A percentile compares a stretch with the other conserved stretches of the same genome.
These are phyloP conservation scores for Sparassis latifolia DNA, from an alignment of 1,284 basidiomycete species.

Conservation along the genomic window DNA sequence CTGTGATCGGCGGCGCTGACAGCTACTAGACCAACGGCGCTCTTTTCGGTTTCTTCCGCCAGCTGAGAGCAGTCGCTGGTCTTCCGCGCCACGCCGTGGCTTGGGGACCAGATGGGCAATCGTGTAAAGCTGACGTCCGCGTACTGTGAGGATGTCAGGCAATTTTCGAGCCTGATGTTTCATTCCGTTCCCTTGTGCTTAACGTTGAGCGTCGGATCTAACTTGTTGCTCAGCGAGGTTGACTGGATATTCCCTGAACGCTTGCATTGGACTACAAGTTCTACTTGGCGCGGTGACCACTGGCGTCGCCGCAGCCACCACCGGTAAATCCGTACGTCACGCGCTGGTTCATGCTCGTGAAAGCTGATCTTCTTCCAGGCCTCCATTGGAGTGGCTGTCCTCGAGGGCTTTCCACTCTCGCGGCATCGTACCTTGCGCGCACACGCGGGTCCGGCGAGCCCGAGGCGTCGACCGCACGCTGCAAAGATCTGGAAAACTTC, in stretches of 20 bases:
- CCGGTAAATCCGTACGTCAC: slow-evolving; percentile 29
- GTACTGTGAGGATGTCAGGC: too few relatives aligned
- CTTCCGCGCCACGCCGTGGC: too few relatives aligned
- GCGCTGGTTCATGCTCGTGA: background rate
- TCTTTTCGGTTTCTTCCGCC: too few relatives aligned
- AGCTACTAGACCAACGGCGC: background rate
- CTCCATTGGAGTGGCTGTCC: slow-evolving; percentile 25
- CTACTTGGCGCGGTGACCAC: slow-evolving; percentile 63
- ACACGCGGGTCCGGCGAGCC: slow-evolving; percentile 63
- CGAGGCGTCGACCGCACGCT: slow-evolving; percentile 44
- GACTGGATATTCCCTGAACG: slow-evolving; percentile 47
- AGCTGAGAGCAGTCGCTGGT: too few relatives aligned
- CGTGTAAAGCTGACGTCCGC: background rate
- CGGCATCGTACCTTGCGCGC: slow-evolving; percentile 65
- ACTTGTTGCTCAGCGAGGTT: slow-evolving; percentile 32
- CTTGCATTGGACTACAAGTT: slow-evolving; percentile 49
- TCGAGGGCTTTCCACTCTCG: slow-evolving; percentile 51
- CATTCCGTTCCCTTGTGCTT: too few relatives aligned
- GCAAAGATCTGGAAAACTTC: slow-evolving; percentile 57
- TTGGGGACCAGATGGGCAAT: too few relatives aligned
- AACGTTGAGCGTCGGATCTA: background rate
- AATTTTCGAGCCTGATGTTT: too few relatives aligned
- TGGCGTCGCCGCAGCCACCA: slow-evolving; percentile 46
- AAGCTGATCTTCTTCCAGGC: slow-evolving; percentile 15
- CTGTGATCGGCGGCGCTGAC: too few relatives aligned